Conservation (phyloP, 352 stramenopile genomes). For the Globisporangium nodosum region DNA sequence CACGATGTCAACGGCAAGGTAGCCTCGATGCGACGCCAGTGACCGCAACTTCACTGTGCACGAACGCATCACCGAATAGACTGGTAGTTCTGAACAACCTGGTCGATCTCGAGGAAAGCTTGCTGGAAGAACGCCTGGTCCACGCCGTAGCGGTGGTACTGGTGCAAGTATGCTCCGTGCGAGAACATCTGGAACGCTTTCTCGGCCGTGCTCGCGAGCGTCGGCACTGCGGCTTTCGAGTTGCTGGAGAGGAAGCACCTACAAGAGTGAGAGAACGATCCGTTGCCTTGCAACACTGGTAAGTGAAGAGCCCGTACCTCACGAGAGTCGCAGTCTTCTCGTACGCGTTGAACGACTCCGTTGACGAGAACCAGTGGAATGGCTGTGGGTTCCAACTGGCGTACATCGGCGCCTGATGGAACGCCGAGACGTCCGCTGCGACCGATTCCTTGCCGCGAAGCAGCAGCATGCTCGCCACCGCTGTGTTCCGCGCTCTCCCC, state of each 20-base stretch:
- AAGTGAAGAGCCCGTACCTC: constrained; percentile 15
- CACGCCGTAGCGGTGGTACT: constrained; percentile 52
- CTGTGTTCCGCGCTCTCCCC: constrained; percentile 27
- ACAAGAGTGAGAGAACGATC: not conserved
- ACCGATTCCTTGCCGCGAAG: constrained; percentile 31
- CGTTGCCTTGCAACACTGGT: not conserved
- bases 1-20: too few relatives aligned
- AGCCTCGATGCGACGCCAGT: too few relatives aligned
- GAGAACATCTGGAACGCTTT: constrained; percentile 69
- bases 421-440: constrained; percentile 21
- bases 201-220: constrained; percentile 38
- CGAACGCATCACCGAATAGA: constrained; percentile 10
- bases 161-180: constrained; percentile 53
- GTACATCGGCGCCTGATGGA: constrained; percentile 43
- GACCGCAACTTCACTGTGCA: not conserved
- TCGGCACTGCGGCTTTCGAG: constrained; percentile 53
- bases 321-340: constrained; percentile 63
- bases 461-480: constrained; percentile 45
- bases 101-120: constrained; percentile 62
- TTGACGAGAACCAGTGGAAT: constrained; percentile 28
- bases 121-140: constrained; percentile 59
- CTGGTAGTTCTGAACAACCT: constrained; percentile 64
- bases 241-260: constrained; percentile 26
- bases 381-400: constrained; percentile 27
- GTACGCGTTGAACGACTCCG: constrained; percentile 41